Evolutionary conservation across 345 rosid genomes (phyloP), one percentile per base, ranked within the genome.

Genomic region (Linum lewisii): DNA sequence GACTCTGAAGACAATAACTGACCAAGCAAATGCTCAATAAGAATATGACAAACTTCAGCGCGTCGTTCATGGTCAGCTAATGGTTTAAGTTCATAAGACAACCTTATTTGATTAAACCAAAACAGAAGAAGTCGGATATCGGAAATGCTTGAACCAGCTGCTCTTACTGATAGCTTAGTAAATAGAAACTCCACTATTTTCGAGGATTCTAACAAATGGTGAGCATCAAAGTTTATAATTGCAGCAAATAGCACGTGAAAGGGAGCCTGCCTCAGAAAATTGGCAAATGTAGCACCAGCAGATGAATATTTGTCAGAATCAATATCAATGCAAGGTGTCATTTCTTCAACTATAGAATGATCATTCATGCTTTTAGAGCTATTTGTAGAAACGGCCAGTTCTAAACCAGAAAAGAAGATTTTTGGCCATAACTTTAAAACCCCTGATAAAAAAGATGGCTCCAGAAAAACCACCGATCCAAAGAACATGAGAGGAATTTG

Each of bases 171-270:
- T 45, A 83, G 59, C 70, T 84, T 93, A 37, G 69, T 72, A 80
- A 79, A 65, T 63, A 93, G 90, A 69, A 89, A 68, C 63, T 73
- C 77, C 62, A 73, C 55, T 54, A 85, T 52, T 67, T 75, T 75
- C 21, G 72, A 78, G 58, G 65, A 50, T 51, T 79, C 81, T 5
- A 51, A 64, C 56, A 78, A 57, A 67, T 56, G 57, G 60, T 66
- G 73, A 57, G 63, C 54, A 63, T 69, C 67, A 37, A 63, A 53
- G 60, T 69, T 63, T 63, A 82, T 66, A 54, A 75, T 55, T 63
- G 77, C 80, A 58, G 81, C 73, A 70, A 90, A 78, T 63, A 87
- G 68, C 58, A 81, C 77, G 62, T 85, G 82, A 71, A 90, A 90
- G 64, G 91, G 82, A 37, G 74, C 66, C 72, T 79, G 77, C 78